Evolutionary conservation across 2,329 filamentous ascomycete genomes (phyloP).

Genomic region (Alternaria sp.): DNA sequence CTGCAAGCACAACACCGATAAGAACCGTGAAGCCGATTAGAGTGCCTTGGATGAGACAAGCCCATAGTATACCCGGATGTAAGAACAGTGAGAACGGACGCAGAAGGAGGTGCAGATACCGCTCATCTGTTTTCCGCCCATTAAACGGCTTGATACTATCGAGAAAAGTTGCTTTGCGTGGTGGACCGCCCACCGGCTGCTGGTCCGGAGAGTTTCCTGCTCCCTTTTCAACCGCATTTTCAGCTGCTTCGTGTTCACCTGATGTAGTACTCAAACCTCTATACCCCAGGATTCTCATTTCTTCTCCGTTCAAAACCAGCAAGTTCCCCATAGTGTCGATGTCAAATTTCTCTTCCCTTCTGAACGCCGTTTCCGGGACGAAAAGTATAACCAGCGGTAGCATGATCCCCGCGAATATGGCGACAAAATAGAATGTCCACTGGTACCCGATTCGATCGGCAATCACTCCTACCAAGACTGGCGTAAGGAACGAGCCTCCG

Average conservation of each 20-base stretch:
- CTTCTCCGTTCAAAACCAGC: slow-evolving; percentile 21
- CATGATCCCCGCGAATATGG: slow-evolving; percentile 78
- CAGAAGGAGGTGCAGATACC: slow-evolving; percentile 69
- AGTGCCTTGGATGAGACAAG: slow-evolving; percentile 81
- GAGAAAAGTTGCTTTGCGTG: slow-evolving; percentile 62
- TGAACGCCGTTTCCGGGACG: slow-evolving; percentile 85
- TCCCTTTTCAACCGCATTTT: slow-evolving; percentile 9
- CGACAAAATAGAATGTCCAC: slow-evolving; percentile 88
- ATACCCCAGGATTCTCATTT: background rate
- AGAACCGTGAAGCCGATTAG: slow-evolving; percentile 97
- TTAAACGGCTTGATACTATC: slow-evolving; percentile 75
- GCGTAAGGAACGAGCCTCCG: slow-evolving; percentile 77
- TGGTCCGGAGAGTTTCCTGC: background rate
- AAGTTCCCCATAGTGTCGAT: slow-evolving; percentile 66
- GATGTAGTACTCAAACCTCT: background rate
- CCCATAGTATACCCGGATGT: slow-evolving; percentile 35
- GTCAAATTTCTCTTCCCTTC: slow-evolving; percentile 71
- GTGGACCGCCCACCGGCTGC: slow-evolving; percentile 44
- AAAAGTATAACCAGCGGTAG: slow-evolving; percentile 78
- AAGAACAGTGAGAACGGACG: slow-evolving; percentile 59
- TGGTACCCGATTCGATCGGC: slow-evolving; percentile 78
- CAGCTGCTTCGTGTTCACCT: slow-evolving; percentile 2
- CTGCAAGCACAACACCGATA: slow-evolving; percentile 81
- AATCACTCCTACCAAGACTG: slow-evolving; percentile 90
- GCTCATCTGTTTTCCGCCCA: slow-evolving; percentile 81